Evolutionary conservation across 1,284 basidiomycete genomes (phyloP), one percentile per base, ranked within the genome.

Genomic region (Ustilago curta): DNA sequence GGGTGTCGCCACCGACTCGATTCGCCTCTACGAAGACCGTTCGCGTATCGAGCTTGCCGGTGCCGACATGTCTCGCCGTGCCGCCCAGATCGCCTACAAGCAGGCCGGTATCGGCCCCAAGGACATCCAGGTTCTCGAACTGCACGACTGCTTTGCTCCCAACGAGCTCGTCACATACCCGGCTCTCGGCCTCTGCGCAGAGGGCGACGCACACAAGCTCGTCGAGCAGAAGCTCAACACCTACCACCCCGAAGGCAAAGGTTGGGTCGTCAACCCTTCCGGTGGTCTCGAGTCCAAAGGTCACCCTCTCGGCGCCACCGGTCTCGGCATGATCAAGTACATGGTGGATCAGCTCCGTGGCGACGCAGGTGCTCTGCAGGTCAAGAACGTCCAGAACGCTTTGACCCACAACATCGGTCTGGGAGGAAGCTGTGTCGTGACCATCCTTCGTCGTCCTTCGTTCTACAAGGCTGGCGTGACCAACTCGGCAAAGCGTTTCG

Each of bases 241-340:
- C n/a, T 82, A 71, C 62, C 75, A 75, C 58, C 91, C 91, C 42
- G 14, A 53, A 0, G 93, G 93, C 14, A 93, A 93, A 84, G 73
- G 73, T 40, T 94, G 89, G 72, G 92, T 94, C n/a, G 86, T 95
- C 53, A 95, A 95, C 80, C 92, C 93, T 0, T 84, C 91, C 59
- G 93, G 93, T 37, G 93, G 93, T 0, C 88, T 95, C 32, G 92
- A 94, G 83, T 91, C 92, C 35, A 94, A 94, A 83, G 93, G 93
- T 2, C 80, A 83, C 83, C 92, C 92, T 3, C 87, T 94, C 21
- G 93, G 93, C 44, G 93, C 93, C 2, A 93, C 92, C 8, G 93
- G 93, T 1, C 85, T 94, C 18, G 93, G 91, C 37, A 94, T 93
- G 92, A 91, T 93, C 82, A 93, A 93, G 84, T 94, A 93, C 83